Conservation (phyloP, 306 rosid species). For the Cajanus cajan region DNA sequence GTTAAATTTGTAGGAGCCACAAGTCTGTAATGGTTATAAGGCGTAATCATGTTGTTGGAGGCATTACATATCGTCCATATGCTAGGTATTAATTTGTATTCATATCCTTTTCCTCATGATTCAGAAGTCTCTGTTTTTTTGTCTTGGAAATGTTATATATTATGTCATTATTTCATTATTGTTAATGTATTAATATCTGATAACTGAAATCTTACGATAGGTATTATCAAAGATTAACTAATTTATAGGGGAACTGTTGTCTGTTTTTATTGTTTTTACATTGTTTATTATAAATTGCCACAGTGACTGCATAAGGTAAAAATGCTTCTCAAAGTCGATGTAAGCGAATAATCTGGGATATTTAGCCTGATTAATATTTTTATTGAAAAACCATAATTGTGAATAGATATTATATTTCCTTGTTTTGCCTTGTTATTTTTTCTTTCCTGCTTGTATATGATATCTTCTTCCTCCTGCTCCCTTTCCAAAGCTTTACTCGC, state of each 20-base stretch:
- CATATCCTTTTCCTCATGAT: background rate
- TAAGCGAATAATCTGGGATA: background rate
- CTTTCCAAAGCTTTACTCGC: background rate
- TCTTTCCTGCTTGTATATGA: background rate
- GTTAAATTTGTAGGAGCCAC: conserved; percentile 67
- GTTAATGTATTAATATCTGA: background rate
- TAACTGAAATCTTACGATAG: conserved; percentile 11
- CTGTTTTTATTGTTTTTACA: conserved; percentile 4
- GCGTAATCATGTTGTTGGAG: conserved; percentile 86
- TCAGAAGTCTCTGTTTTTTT: background rate
- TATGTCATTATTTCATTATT: background rate
- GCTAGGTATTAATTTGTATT: conserved; percentile 48
- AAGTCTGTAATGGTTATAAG: conserved; percentile 96
- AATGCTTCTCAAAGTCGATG: background rate
- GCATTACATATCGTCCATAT: conserved; percentile 98
- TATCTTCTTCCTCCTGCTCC: no score
- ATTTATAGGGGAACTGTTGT: conserved; percentile 1
- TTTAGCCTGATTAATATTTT: background rate
- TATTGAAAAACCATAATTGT: background rate
- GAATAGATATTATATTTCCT: background rate
- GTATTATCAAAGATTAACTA: background rate
- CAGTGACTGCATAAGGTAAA: conserved; percentile 19
- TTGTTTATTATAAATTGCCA: background rate
- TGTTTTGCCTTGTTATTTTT: conserved; percentile 8
- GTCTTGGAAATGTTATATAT: background rate